Evolutionary conservation across 768 basidiomycete genomes (phyloP), one percentile per base, ranked within the genome.

Genomic region (Naganishia antarctica): DNA sequence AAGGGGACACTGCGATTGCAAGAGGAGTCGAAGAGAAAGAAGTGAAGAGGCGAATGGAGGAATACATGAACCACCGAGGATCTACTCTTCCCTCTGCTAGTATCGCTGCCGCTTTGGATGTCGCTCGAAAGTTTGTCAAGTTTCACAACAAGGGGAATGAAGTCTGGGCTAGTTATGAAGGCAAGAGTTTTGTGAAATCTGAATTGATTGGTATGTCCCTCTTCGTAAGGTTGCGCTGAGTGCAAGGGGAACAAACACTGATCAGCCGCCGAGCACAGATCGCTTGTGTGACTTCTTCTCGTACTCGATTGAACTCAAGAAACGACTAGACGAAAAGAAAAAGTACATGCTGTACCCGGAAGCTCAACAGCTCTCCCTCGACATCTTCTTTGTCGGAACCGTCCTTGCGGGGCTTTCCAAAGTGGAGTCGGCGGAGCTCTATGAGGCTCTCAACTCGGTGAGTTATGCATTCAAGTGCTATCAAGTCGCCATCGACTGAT

Each of bases 101-200:
- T n/a, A 37, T 2, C 6, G 50, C 31, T 34, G 50, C 31, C 6
- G 31, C 50, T 2, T 4, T 32, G 31, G 15, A 34, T 7, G 50
- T 51, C 31, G 31, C 34, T 37, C 18, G 50, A 51, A 34, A 31
- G 50, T 51, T 51, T 51, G 32, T 51, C 50, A 34, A 51, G 12
- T 51, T 51, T 51, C 50, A 51, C 50, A n/a, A n/a, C n/a, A 51
- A 34, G 31, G 50, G 50, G 21, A 51, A 51, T 34, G 50, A 51
- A 23, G 31, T 34, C 13, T 51, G 50, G 50, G 50, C 29, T 16
- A 6, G 5, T 1, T 51, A 34, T 34, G 8, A 32, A n/a, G 32
- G 21, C 4, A 51, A 34, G 31, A 26, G 50, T 34, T 51, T 51
- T 34, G 18, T 34, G 7, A 51, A 51, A 31, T 7, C 21, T 31